A percentile compares a stretch with the other conserved stretches of the same genome.
These are phyloP conservation scores for Phytophthora sojae DNA, from an alignment of 352 stramenopile genomes.

Conservation along the genomic window DNA sequence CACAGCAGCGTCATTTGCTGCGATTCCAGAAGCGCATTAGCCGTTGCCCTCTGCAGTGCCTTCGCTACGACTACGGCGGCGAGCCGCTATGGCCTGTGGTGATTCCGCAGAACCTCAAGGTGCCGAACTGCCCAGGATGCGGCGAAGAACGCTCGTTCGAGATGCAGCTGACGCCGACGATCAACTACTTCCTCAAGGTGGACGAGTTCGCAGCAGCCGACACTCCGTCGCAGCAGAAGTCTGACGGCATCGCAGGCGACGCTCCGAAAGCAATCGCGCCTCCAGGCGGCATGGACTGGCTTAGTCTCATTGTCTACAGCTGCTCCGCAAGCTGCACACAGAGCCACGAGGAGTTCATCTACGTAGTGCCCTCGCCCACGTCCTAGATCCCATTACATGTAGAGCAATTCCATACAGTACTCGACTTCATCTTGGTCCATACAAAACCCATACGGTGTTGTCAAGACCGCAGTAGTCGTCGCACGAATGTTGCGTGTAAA, in stretches of 20 bases:
- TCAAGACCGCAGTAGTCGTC: no score
- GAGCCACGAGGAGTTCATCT: slow-evolving; percentile 75
- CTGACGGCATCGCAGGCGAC: neutral
- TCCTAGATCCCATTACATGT: slow-evolving; percentile 12
- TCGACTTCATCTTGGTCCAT: neutral
- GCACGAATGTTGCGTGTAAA: neutral
- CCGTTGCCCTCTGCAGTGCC: slow-evolving; percentile 76
- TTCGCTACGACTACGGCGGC: slow-evolving; percentile 89
- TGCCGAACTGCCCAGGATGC: slow-evolving; percentile 63
- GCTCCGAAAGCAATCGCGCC: slow-evolving; percentile 10
- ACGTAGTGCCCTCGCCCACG: slow-evolving; percentile 56
- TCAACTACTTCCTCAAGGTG: slow-evolving; percentile 89
- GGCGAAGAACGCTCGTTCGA: slow-evolving; percentile 79
- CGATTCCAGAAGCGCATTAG: slow-evolving; percentile 89
- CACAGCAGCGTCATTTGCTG: slow-evolving; percentile 77
- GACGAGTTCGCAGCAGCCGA: slow-evolving; percentile 57
- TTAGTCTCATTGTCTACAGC: slow-evolving; percentile 80
- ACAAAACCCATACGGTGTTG: neutral
- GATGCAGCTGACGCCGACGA: slow-evolving; percentile 83
- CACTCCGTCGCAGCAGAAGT: slow-evolving; percentile 14
- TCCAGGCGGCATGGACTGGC: slow-evolving; percentile 79
- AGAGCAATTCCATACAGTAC: neutral
- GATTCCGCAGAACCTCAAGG: slow-evolving; percentile 51
- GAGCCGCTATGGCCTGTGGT: slow-evolving; percentile 81
- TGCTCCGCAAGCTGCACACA: slow-evolving; percentile 71